Percentiles rank a stretch among this genome's conserved stretches.
Conservation (phyloP, 2,329 filamentous ascomycete species). For the Plenodomus biglobosus region DNA sequence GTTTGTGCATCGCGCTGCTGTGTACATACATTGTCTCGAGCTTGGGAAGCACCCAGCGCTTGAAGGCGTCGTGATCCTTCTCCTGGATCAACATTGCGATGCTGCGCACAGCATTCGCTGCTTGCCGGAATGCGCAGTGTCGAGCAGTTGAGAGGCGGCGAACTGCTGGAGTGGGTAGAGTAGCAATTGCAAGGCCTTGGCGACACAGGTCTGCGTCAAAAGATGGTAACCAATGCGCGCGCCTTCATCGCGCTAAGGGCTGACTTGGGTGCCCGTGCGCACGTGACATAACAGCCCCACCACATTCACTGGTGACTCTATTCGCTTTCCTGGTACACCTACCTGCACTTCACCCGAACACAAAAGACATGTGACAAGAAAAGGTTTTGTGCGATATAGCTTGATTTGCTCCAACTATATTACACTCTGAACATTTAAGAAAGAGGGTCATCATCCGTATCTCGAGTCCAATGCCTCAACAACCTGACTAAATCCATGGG, state of each 20-base stretch:
- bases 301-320: slow-evolving; percentile 13
- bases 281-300: slow-evolving; percentile 19
- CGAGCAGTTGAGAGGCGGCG: not conserved
- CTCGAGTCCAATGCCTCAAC: slow-evolving; percentile 34
- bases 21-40: slow-evolving; percentile 72
- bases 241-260: slow-evolving; percentile 15
- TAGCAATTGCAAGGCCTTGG: not conserved
- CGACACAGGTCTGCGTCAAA: not conserved
- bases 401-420: slow-evolving; percentile 38
- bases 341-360: slow-evolving; percentile 9
- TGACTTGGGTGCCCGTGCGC: slow-evolving; percentile 16
- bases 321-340: too few relatives aligned
- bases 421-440: slow-evolving; percentile 41
- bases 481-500: slow-evolving; percentile 32
- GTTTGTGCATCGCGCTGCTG: not conserved
- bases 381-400: slow-evolving; percentile 30
- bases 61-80: slow-evolving; percentile 60
- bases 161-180: not conserved
- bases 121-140: not conserved
- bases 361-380: not conserved
- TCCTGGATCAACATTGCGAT: slow-evolving; percentile 57
- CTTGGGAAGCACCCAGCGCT: slow-evolving; percentile 75
- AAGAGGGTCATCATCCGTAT: slow-evolving; percentile 41
- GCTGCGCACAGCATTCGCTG: not conserved
- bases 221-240: slow-evolving; percentile 11